These are phyloP conservation scores for Penicillium sp. DNA, from an alignment of 2,329 filamentous ascomycete species.

Conservation along the genomic window DNA sequence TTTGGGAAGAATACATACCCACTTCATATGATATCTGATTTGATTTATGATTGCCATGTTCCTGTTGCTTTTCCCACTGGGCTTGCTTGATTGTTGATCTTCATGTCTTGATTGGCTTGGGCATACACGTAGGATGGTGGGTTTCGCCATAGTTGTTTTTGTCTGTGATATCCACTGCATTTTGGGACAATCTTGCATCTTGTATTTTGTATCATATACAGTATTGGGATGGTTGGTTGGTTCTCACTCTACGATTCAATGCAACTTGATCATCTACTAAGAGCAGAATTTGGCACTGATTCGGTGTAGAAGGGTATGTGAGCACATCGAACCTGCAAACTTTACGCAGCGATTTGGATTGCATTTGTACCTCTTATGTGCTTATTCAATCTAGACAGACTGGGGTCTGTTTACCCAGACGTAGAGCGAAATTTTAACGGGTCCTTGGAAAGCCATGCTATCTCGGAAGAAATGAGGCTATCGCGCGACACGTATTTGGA, in stretches of 20 bases:
- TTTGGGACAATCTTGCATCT: background rate
- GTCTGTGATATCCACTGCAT: background rate
- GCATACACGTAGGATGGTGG: background rate
- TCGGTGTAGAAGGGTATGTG: too few relatives aligned
- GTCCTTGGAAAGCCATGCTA: too few relatives aligned
- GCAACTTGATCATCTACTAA: background rate
- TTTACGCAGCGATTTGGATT: too few relatives aligned
- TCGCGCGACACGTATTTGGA: too few relatives aligned
- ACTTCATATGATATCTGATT: conserved; percentile 3
- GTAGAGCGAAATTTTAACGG: too few relatives aligned
- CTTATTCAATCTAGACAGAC: too few relatives aligned
- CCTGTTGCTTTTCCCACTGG: background rate
- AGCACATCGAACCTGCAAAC: too few relatives aligned
- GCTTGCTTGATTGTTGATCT: background rate
- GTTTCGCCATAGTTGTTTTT: background rate
- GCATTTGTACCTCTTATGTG: too few relatives aligned
- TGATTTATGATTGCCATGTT: background rate
- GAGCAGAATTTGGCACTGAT: background rate
- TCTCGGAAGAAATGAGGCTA: too few relatives aligned
- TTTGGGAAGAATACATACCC: conserved; percentile 13
- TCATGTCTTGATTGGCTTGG: background rate
- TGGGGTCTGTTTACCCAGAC: too few relatives aligned
- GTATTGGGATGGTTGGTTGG: background rate
- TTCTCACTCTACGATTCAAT: background rate
- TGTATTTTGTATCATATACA: background rate